Conservation (phyloP, 2,329 filamentous ascomycete genomes). For the Endothia cerciana region DNA sequence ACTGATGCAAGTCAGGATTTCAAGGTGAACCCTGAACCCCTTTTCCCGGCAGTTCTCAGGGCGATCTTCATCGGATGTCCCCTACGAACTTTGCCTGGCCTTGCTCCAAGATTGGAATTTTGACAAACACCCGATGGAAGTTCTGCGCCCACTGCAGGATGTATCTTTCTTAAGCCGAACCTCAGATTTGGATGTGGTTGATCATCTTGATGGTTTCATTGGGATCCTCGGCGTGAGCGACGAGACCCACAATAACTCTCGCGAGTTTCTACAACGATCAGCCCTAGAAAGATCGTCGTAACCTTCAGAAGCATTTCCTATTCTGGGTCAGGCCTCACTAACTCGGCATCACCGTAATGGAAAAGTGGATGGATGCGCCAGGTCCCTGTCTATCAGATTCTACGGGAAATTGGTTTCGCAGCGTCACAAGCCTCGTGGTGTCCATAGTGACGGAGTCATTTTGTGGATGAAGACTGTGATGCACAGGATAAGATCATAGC, state of each 20-base stretch:
- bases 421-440: not conserved
- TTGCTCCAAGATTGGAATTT: not conserved
- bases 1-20: not conserved
- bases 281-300: not conserved
- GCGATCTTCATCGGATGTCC: not conserved
- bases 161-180: not conserved
- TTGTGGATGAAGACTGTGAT: not conserved
- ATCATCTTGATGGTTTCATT: not conserved
- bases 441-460: not conserved
- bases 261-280: not conserved
- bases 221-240: not conserved
- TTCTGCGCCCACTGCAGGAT: not conserved
- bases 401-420: not conserved
- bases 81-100: not conserved
- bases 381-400: conserved; percentile 8
- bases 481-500: not conserved
- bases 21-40: no score
- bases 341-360: conserved; percentile 1
- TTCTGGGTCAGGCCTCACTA: not conserved
- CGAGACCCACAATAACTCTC: not conserved
- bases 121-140: not conserved
- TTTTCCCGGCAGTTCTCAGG: not conserved
- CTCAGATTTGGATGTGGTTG: not conserved
- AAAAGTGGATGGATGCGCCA: not conserved
- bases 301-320: not conserved